These are phyloP conservation scores for Picea abies DNA, from an alignment of 83 land plant species.

Conservation along the genomic window DNA sequence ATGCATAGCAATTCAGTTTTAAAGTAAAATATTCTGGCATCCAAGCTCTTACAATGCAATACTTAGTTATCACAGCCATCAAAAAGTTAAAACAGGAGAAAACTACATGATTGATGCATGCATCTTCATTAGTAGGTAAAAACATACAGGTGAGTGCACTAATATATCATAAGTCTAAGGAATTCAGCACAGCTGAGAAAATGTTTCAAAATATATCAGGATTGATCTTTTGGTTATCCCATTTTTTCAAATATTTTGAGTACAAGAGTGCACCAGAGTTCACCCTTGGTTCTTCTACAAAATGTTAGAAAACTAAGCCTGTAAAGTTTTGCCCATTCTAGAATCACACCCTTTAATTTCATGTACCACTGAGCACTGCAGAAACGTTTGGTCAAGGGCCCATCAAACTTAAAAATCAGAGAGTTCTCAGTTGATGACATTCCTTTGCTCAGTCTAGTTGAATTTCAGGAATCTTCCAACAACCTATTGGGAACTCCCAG, in stretches of 20 bases:
- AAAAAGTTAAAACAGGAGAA: background rate
- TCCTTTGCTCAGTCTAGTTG: background rate
- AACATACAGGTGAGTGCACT: background rate
- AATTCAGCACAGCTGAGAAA: background rate
- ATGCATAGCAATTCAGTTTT: background rate
- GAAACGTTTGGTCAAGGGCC: background rate
- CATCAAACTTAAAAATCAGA: background rate
- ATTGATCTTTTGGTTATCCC: background rate
- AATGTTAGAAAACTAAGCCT: background rate
- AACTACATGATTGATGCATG: background rate
- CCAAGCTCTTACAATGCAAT: background rate
- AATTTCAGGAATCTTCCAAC: background rate
- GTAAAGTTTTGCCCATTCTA: background rate
- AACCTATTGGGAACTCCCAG: background rate
- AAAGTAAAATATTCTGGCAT: background rate
- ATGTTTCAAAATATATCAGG: background rate
- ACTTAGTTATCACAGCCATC: background rate
- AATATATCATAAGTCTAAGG: background rate
- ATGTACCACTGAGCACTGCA: background rate
- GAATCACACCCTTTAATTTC: background rate
- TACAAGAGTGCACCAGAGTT: background rate
- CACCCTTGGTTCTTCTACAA: background rate
- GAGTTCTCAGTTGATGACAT: background rate
- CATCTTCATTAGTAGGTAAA: conserved; percentile 4
- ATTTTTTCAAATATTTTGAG: background rate